These are phyloP conservation scores for Spinellus fusiger DNA, from an alignment of 192 early-diverging fungal species.

Conservation along the genomic window DNA sequence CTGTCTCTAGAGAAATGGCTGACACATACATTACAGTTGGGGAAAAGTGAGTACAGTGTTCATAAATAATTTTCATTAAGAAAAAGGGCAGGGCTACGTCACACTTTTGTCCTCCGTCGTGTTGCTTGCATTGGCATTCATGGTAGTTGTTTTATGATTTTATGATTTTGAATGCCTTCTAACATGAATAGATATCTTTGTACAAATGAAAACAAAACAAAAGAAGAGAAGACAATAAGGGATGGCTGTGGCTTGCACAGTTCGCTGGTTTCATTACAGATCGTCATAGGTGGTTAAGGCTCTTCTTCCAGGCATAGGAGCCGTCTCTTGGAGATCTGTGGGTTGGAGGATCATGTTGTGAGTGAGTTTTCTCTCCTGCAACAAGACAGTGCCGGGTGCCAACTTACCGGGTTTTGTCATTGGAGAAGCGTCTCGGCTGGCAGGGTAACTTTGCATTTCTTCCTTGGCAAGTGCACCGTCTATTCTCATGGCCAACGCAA, in stretches of 20 bases:
- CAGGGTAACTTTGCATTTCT: not conserved
- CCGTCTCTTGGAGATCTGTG: slow-evolving; percentile 1
- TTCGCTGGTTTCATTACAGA: too few relatives aligned
- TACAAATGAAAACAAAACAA: not conserved
- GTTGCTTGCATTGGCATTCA: too few relatives aligned
- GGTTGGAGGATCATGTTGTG: too few relatives aligned
- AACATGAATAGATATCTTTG: not conserved
- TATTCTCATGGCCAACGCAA: not conserved
- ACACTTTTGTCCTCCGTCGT: too few relatives aligned
- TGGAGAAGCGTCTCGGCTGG: not conserved
- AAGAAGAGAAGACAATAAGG: not conserved
- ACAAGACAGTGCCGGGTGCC: not conserved
- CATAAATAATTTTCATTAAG: too few relatives aligned
- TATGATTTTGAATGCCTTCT: not conserved
- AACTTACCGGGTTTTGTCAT: not conserved
- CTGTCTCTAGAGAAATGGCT: not conserved
- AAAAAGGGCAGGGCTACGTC: too few relatives aligned
- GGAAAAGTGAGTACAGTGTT: too few relatives aligned
- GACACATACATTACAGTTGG: too few relatives aligned
- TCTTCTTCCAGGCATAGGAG: not conserved
- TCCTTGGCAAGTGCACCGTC: slow-evolving; percentile 21
- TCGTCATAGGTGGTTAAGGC: slow-evolving; percentile 18
- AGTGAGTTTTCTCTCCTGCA: not conserved
- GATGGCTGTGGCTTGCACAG: not conserved
- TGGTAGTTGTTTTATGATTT: not conserved